These are phyloP conservation scores for Puccinia hordei DNA, from an alignment of 1,284 basidiomycete species.

Conservation along the genomic window DNA sequence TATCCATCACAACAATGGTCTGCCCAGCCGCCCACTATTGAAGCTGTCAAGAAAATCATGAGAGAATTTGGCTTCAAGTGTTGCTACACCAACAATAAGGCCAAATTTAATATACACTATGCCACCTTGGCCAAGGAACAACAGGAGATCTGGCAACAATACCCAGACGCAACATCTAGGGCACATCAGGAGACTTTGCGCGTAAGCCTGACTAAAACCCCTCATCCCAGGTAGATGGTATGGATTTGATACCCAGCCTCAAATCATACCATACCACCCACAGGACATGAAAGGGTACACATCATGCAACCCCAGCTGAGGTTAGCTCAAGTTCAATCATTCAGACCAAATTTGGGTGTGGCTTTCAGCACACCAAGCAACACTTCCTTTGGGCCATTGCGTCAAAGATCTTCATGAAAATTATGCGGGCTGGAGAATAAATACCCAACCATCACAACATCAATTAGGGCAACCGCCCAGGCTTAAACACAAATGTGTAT, in stretches of 20 bases:
- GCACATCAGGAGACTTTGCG: too few species aligned
- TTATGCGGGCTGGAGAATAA: neutral
- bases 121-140: neutral
- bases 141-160: neutral
- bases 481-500: too few species aligned
- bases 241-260: neutral
- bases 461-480: neutral
- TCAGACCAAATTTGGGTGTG: neutral
- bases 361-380: neutral
- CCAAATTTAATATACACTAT: neutral
- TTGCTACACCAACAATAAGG: neutral
- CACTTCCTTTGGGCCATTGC: conserved; percentile 22
- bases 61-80: neutral
- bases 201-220: too few species aligned
- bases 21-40: neutral
- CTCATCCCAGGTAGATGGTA: neutral
- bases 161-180: neutral
- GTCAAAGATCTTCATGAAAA: neutral
- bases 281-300: neutral
- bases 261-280: neutral
- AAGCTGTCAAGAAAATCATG: neutral
- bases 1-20: neutral
- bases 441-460: neutral
- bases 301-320: conserved; percentile 19
- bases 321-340: neutral